These are phyloP conservation scores for Gamsiella multidivaricata DNA, from an alignment of 192 early-diverging fungal species.

Conservation along the genomic window DNA sequence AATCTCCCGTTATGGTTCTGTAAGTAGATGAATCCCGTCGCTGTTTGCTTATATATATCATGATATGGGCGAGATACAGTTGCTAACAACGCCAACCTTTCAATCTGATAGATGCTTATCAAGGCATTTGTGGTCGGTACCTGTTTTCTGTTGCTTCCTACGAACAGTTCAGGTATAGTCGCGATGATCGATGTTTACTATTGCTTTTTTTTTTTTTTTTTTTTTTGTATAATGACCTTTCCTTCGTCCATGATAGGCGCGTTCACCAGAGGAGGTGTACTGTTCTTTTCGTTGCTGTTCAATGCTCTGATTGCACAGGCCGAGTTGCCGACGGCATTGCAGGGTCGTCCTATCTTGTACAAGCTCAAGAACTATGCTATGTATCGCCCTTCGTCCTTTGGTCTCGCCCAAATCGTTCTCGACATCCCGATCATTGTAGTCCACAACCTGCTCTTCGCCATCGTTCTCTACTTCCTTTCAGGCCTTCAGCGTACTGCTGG, in stretches of 20 bases:
- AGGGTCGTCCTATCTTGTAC: constrained; percentile 77
- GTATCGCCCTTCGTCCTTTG: constrained; percentile 72
- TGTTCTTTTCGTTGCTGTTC: constrained; percentile 75
- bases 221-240: no score
- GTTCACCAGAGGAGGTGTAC: constrained; percentile 81
- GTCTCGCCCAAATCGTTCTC: constrained; percentile 63
- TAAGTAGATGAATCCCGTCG: constrained; percentile 7
- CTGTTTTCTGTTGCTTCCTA: constrained; percentile 70
- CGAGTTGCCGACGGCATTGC: constrained; percentile 75
- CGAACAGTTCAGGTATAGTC: no score
- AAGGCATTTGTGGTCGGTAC: constrained; percentile 81
- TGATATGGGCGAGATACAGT: no score
- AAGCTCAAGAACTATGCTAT: constrained; percentile 84
- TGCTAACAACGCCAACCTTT: no score
- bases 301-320: constrained; percentile 70
- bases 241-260: constrained; percentile 71
- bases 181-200: no score
- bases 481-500: constrained; percentile 61
- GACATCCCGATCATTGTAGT: constrained; percentile 63
- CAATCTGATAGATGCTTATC: constrained; percentile 41
- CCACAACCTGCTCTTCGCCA: constrained; percentile 64
- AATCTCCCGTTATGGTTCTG: constrained; percentile 62
- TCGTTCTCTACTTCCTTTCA: constrained; percentile 73
- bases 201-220: no score
- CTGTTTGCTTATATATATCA: not conserved